Evolutionary conservation across 2,329 filamentous ascomycete genomes (phyloP), one percentile per base, ranked within the genome.

Genomic region (Rutstroemia sp.): DNA sequence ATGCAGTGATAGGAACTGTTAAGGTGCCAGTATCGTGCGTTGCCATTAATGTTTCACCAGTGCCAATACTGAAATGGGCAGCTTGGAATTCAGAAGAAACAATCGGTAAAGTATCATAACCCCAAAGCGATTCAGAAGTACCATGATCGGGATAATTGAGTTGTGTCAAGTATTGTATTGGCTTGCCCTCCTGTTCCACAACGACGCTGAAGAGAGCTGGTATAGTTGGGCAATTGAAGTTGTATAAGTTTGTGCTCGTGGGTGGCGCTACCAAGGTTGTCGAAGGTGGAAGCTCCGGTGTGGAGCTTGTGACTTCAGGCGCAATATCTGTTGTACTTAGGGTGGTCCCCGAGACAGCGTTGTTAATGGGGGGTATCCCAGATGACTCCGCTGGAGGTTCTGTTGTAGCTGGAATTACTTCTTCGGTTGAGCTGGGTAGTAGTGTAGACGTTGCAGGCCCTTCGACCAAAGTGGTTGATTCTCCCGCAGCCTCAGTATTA

Each of bases 101-200:
- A 8, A 58, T 12, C 17, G 51, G 54, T 10, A 61, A 56, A 42
- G 58, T 48, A 14, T 61, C 50, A 21, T 58, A 60, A 2, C 57
- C 58, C 46, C 50, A 58, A 19, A 49, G 38, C 4, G 38, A 19
- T 25, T 56, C 58, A 6, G 23, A 2, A 44, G 21, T 47, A n/a
- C 42, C 46, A 55, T n/a, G n/a, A 17, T 49, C 54, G 30, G 58
- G 53, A 34, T 45, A 49, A 19, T 59, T 38, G 16, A 48, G 44
- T 19, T 59, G 52, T 8, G 53, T 48, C 17, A 60, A 45, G 45
- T 57, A 60, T 49, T 57, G 58, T 8, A 36, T 36, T 25, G 50
- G 57, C 34, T 58, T 51, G 12, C 58, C 57, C 21, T 50, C n/a
- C 16, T 57, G 17, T n/a, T 54, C n/a, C 21, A 59, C 58, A n/a